Evolutionary conservation across 768 basidiomycete species (phyloP).

Genomic region (Sporobolomyces phaffii): DNA sequence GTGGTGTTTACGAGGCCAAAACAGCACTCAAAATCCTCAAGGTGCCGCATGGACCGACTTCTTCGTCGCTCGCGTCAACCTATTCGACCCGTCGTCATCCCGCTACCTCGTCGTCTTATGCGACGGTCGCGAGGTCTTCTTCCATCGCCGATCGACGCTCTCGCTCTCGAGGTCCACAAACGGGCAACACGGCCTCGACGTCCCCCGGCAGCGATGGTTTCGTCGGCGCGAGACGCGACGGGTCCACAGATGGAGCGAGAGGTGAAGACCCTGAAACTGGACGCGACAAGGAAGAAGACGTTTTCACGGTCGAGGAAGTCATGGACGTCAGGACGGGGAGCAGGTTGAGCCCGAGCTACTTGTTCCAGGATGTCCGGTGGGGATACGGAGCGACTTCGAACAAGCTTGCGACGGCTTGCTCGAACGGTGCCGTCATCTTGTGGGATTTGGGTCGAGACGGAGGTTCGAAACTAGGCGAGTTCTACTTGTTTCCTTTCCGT

Average conservation of each 20-base stretch:
- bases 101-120: not conserved
- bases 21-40: constrained; percentile 26
- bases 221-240: not conserved
- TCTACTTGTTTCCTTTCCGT: not conserved
- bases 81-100: not conserved
- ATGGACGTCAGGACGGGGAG: constrained; percentile 20
- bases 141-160: constrained; percentile 29
- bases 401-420: constrained; percentile 35
- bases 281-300: not conserved
- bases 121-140: not conserved
- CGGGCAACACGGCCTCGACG: not conserved
- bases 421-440: constrained; percentile 35
- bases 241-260: not conserved
- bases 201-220: not conserved
- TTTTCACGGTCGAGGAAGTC: constrained; percentile 3
- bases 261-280: not conserved
- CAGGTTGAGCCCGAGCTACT: constrained; percentile 20
- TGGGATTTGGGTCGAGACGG: constrained; percentile 34
- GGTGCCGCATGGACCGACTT: constrained; percentile 18
- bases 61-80: not conserved
- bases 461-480: constrained; percentile 10
- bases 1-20: not conserved
- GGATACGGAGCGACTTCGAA: constrained; percentile 33
- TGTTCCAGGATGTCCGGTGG: constrained; percentile 36
- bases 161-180: constrained; percentile 13